Evolutionary conservation across 176 grass and related monocot genomes (phyloP).

Genomic region (Metroxylon sagu): DNA sequence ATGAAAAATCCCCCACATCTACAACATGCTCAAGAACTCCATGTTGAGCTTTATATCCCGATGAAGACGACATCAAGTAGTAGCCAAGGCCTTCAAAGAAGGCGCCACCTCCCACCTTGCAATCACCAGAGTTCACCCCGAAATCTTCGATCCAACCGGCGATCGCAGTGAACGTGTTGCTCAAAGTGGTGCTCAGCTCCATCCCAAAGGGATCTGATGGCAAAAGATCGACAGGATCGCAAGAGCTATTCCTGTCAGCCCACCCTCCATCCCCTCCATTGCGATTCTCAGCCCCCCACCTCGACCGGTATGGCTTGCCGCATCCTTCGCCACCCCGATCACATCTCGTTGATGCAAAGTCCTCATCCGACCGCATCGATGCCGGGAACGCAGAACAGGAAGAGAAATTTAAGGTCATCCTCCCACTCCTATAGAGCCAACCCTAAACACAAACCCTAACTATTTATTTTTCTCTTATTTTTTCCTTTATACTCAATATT

Average conservation of each 20-base stretch:
- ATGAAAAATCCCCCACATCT: slow-evolving; percentile 3
- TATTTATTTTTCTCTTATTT: not conserved
- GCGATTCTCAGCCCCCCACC: slow-evolving; percentile 9
- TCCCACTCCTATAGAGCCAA: slow-evolving; percentile 13
- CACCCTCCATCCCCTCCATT: slow-evolving; percentile 26
- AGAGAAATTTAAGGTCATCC: slow-evolving; percentile 39
- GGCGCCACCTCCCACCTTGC: not conserved
- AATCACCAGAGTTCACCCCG: slow-evolving; percentile 10
- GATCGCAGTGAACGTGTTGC: slow-evolving; percentile 12
- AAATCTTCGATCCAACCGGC: slow-evolving; percentile 33
- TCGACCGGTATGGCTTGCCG: not conserved
- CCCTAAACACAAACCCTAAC: not conserved
- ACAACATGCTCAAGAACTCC: not conserved
- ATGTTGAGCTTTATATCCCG: not conserved
- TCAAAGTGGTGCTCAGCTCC: slow-evolving; percentile 34
- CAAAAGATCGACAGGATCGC: slow-evolving; percentile 34
- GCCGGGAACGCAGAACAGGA: slow-evolving; percentile 25
- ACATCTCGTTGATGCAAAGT: slow-evolving; percentile 27
- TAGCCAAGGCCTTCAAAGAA: slow-evolving; percentile 27
- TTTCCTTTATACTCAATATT: not conserved
- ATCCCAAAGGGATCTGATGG: slow-evolving; percentile 60
- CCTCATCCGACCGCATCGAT: slow-evolving; percentile 9
- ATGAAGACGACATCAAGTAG: slow-evolving; percentile 2
- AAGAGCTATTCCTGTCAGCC: slow-evolving; percentile 7
- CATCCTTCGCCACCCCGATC: not conserved